Base-by-base conservation (phyloP, 495 filamentous ascomycete species). In the Talaromyces borbonicus region DNA sequence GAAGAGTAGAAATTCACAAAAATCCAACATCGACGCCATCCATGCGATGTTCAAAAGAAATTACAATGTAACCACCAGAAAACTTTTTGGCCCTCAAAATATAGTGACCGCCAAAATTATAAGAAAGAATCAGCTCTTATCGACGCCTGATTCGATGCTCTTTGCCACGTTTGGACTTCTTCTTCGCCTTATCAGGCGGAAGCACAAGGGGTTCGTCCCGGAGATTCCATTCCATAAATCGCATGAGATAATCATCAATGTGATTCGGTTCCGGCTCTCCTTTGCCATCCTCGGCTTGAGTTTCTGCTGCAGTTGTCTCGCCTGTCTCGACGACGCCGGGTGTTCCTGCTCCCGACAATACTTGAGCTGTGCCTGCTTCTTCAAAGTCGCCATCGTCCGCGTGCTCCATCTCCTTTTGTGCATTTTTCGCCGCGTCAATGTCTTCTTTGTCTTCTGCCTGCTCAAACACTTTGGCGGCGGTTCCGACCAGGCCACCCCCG, bases 361-460 rank as follows among this genome's bases (percentile, higher is more conserved):
- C 15, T 7, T 27, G 42, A 20, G 72, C 67, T 2, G 67, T 65
- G 39, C 58, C 71, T 46, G 78, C 79, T 54, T 95, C 92, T n/a
- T 80, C 79, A 55, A 97, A 97, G 53, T 99, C 92, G 1, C 78
- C 87, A 25, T 87, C 88, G 49, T 97, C 92, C 37, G 84, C 82
- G 56, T 87, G 79, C 24, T 80, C 74, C 19, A 94, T 78, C 56
- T 96, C 92, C 54, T 84, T 90, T 61, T 95, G 83, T 0, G 90
- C 90, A 18, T 85, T 75, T 48, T 83, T 81, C 1, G 92, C 93
- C 0, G 93, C 93, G 15, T 76, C 78, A 6, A 84, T 85, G 60
- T 99, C 93, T 60, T 99, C 93, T 38, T 76, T 74, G 55, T 99
- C 93, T 61, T 99, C 93, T 8, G 85, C 93, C 49, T 83, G 80